Conservation (phyloP, 1,139 yeast species). For the Blastobotrys indianensis region DNA sequence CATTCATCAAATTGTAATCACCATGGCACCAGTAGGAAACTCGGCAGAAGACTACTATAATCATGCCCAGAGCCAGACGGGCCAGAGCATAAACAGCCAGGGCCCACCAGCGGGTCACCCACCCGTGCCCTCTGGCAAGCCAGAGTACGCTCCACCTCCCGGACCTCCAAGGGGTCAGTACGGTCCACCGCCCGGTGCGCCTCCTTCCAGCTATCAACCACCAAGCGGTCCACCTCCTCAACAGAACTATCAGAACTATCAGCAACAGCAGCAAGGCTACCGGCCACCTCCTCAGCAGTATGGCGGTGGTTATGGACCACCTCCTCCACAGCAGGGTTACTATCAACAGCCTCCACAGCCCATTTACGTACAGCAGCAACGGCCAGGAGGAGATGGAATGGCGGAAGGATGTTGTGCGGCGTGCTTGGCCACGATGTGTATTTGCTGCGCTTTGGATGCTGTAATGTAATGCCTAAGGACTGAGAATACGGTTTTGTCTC, state of each 20-base stretch:
- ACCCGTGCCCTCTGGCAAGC: slow-evolving; percentile 4
- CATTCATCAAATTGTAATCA: too few species aligned
- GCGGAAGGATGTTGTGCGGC: slow-evolving; percentile 33
- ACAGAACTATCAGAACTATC: slow-evolving; percentile 1
- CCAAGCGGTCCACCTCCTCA: slow-evolving; percentile 7
- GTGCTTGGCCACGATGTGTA: slow-evolving; percentile 37
- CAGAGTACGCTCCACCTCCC: slow-evolving; percentile 7
- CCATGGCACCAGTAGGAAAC: slow-evolving; percentile 2
- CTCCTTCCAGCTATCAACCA: neutral
- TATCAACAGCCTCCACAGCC: slow-evolving; percentile 35
- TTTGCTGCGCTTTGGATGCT: slow-evolving; percentile 35
- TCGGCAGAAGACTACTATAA: slow-evolving; percentile 7
- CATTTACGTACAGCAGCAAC: slow-evolving; percentile 38
- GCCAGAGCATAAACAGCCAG: neutral
- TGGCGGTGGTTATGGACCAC: slow-evolving; percentile 5
- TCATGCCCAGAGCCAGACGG: neutral
- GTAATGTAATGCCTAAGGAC: slow-evolving; percentile 14
- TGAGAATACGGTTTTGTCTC: too few species aligned
- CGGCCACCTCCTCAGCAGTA: slow-evolving; percentile 4
- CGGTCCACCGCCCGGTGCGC: neutral
- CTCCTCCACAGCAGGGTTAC: slow-evolving; percentile 7
- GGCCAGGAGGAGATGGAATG: slow-evolving; percentile 24
- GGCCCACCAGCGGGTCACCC: slow-evolving; percentile 10
- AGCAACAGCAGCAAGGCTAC: neutral
- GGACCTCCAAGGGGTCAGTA: slow-evolving; percentile 3